A percentile compares a stretch with the other conserved stretches of the same genome.
phyloP scores from a whole-genome alignment of 2,329 filamentous ascomycete species.

The Trichoderma atrobrunneum region DNA sequence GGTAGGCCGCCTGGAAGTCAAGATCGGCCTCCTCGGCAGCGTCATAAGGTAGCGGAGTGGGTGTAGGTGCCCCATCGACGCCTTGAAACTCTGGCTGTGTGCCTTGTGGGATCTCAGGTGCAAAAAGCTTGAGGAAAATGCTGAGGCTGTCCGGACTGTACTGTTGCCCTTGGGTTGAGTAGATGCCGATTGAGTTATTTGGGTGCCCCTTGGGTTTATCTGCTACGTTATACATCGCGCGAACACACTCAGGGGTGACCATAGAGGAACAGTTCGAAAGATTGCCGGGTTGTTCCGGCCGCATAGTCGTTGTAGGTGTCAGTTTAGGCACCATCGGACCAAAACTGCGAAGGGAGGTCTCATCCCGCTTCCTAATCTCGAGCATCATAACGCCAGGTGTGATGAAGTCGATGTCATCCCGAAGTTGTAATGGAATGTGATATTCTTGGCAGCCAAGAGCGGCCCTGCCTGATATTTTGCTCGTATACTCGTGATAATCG shows the following conservation, averaged over 20 bases:
- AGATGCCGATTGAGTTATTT: conserved; percentile 48
- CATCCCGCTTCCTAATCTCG: not conserved
- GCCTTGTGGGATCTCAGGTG: conserved; percentile 16
- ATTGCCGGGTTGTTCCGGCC: not conserved
- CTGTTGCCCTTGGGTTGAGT: conserved; percentile 46
- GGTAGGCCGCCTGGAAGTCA: conserved; percentile 48
- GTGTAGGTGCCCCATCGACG: conserved; percentile 19
- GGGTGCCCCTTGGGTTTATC: conserved; percentile 24
- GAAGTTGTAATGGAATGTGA: conserved; percentile 36
- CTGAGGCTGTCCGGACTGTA: conserved; percentile 49
- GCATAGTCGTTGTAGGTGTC: not conserved
- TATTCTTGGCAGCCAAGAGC: conserved; percentile 36
- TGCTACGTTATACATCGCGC: conserved; percentile 40
- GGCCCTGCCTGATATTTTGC: conserved; percentile 26
- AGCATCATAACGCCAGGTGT: conserved; percentile 33
- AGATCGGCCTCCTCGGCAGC: conserved; percentile 45
- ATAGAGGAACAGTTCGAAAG: conserved; percentile 33
- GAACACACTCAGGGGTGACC: conserved; percentile 54
- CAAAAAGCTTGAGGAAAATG: conserved; percentile 44
- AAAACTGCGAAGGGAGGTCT: not conserved
- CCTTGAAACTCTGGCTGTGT: conserved; percentile 15
- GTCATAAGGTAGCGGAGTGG: conserved; percentile 5
- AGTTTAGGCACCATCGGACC: not conserved
- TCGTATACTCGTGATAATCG: conserved; percentile 46
- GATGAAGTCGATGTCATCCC: conserved; percentile 40